Evolutionary conservation across 805 yeast genomes (phyloP), one percentile per base, ranked within the genome.

Genomic region (Debaryomyces maramus): DNA sequence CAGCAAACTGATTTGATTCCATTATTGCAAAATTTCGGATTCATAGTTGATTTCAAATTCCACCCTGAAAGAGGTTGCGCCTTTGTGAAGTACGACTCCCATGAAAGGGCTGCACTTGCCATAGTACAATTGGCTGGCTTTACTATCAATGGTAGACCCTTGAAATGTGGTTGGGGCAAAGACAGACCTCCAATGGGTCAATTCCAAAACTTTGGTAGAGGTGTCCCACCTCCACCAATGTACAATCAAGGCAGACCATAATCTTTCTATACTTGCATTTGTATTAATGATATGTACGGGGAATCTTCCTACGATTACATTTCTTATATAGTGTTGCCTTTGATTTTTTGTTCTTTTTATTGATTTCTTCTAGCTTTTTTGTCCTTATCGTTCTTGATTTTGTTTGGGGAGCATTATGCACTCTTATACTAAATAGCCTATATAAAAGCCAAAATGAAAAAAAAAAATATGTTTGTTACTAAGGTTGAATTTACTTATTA

Each of bases 81-180:
- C 8, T 89, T 88, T 68, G 91, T 86, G 46, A 84, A 83, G 61
- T 88, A 81, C 57, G 95, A 85, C 54, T 74, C 87, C 31, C 96
- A 88, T 61, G 95, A 88, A 53, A 73, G 88, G 44, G 96, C 96
- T 4, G 95, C 96, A 2, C 69, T 86, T 54, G 95, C 95, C 34
- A 88, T 88, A 54, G 84, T 83, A 22, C 91, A 85, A 54, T 69
- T 89, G 47, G 69, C 75, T 14, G 93, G 95, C 0, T 76, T 81
- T 51, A 73, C 73, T 36, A 64, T 88, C 50, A 82, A 84, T 55
- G 95, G 95, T 16, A 75, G 95, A 56, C 82, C 85, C 16, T 63
- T 88, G 57, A 83, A 82, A 57, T 80, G 88, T 51, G 90, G 95
- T 23, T 89, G 96, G 96, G 96, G 96, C 38, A 85, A 81, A 60